These are phyloP conservation scores for Rubia tinctorum DNA, from an alignment of 305 asterid species.

Conservation along the genomic window DNA sequence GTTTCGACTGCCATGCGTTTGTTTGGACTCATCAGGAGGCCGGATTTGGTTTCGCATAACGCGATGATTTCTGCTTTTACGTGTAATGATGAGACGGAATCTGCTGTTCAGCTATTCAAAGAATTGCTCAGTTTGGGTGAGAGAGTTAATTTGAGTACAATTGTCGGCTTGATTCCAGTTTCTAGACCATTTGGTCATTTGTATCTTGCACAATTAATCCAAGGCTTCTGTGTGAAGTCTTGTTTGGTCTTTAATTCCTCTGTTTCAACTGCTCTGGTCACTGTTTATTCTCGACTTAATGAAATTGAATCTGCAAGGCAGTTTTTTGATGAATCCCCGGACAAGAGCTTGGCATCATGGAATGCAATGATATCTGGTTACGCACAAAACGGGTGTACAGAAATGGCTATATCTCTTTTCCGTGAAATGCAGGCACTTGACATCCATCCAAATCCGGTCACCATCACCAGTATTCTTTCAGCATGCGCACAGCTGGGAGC, in stretches of 20 bases:
- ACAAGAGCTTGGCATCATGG: constrained; percentile 72
- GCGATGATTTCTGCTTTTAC: constrained; percentile 68
- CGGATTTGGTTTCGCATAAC: constrained; percentile 61
- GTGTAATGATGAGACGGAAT: constrained; percentile 38
- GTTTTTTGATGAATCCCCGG: constrained; percentile 62
- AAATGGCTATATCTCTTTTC: constrained; percentile 63
- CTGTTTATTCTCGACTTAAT: constrained; percentile 61
- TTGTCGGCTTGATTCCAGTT: constrained; percentile 71
- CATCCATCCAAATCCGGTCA: constrained; percentile 65
- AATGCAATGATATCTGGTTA: constrained; percentile 86
- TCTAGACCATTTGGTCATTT: constrained; percentile 65
- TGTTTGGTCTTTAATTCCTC: constrained; percentile 42
- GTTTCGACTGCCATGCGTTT: constrained; percentile 44
- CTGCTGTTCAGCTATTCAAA: constrained; percentile 51
- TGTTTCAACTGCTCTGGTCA: constrained; percentile 69
- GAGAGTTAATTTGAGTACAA: constrained; percentile 53
- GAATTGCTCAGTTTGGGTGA: constrained; percentile 45
- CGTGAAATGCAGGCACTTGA: constrained; percentile 71
- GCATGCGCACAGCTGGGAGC: constrained; percentile 89
- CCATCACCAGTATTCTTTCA: constrained; percentile 72
- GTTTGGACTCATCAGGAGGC: constrained; percentile 47
- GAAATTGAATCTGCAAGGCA: constrained; percentile 57
- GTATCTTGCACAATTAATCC: constrained; percentile 49
- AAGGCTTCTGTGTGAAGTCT: constrained; percentile 55
- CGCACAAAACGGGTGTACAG: constrained; percentile 72